Conservation (phyloP, 345 rosid species). For the Kandelia obovata region DNA sequence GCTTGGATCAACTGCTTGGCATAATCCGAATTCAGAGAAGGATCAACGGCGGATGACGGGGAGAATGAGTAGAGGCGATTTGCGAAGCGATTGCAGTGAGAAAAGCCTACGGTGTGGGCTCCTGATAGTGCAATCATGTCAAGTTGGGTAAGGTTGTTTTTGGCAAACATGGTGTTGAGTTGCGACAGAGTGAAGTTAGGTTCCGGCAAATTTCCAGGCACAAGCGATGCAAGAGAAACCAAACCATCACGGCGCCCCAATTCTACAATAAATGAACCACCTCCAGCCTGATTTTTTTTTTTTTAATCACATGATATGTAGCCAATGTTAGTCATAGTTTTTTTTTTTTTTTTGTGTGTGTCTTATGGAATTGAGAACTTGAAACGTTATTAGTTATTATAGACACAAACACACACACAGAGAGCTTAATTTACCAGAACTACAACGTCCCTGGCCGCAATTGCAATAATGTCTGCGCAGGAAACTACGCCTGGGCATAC, state of each 20-base stretch:
- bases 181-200: conserved; percentile 46
- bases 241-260: conserved; percentile 81
- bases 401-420: too few relatives aligned
- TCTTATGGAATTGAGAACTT: too few relatives aligned
- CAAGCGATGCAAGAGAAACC: conserved; percentile 56
- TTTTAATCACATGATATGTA: not conserved
- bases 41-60: conserved; percentile 49
- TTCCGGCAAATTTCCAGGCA: conserved; percentile 65
- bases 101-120: conserved; percentile 86
- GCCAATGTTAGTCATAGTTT: not conserved
- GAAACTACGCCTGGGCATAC: conserved; percentile 69
- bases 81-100: conserved; percentile 68
- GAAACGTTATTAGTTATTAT: too few relatives aligned
- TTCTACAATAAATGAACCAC: conserved; percentile 65
- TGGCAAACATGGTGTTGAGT: conserved; percentile 49
- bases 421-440: conserved; percentile 45
- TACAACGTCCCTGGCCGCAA: conserved; percentile 82
- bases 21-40: conserved; percentile 51
- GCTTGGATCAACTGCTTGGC: conserved; percentile 49
- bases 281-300: conserved; percentile 57
- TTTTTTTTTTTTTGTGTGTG: not conserved
- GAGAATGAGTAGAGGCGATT: conserved; percentile 66
- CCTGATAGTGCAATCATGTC: conserved; percentile 95
- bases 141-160: conserved; percentile 43
- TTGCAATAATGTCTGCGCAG: conserved; percentile 77